Base-by-base conservation (phyloP, 768 basidiomycete genomes). In the Exsudoporus frostii region DNA sequence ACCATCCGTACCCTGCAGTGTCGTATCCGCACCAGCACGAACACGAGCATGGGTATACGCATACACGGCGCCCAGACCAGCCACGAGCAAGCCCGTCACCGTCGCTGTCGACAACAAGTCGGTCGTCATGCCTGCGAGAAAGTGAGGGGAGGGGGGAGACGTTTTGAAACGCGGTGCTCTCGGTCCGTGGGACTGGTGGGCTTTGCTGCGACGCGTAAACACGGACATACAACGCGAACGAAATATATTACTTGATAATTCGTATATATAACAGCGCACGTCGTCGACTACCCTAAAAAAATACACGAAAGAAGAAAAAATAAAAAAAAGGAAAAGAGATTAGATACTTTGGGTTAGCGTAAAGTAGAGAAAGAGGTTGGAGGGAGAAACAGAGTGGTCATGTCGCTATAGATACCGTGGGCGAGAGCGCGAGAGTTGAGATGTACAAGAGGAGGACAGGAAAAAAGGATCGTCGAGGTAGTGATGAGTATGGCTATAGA, bases 61-160 rank as follows among this genome's bases (percentile, higher is more conserved):
- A 34, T 48, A 65, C 5, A 59, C 41, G 3, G 51, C 61, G 30
- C 62, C 59, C 1, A 63, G 38, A 9, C 62, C 54, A 0, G 63
- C 64, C 9, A 60, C 52, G 47, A 64, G 14, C 38, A 64, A 24
- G 29, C 47, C 75, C 74, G 40, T 71, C 71, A 38, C 69, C 65
- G 25, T 67, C 64, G 39, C 76, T 55, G 58, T 80, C 74, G 20
- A 74, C 50, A 19, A 75, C 65, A 80, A 46, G 24, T 47, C 65
- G 55, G 80, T 81, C 52, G 77, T 74, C 48, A 76, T 60, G 33
- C n/a, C n/a, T n/a, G n/a, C n/a, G n/a, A n/a, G n/a, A n/a, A n/a
- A n/a, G n/a, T n/a, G n/a, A n/a, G n/a, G n/a, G n/a, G n/a, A n/a
- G n/a, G n/a, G n/a, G n/a, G n/a, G n/a, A n/a, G n/a, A n/a, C n/a